These are phyloP conservation scores for Hordeum pubiflorum DNA, from an alignment of 202 grass and related monocot species.

Conservation along the genomic window DNA sequence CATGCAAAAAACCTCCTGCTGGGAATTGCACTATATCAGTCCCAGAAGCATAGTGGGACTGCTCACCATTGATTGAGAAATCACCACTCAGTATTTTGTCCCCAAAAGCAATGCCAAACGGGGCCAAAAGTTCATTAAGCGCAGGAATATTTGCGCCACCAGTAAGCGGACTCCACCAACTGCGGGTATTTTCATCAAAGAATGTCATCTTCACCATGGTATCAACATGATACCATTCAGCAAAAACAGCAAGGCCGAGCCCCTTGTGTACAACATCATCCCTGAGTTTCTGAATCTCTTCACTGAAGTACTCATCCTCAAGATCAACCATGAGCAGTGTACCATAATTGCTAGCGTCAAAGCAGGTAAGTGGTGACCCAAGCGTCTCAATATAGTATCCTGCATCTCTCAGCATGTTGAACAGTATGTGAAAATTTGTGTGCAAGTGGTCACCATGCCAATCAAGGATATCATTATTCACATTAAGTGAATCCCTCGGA, in stretches of 20 bases:
- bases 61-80: conserved; percentile 92
- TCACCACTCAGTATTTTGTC: conserved; percentile 87
- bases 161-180: conserved; percentile 98
- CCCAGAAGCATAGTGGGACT: conserved; percentile 92
- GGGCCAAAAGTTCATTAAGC: conserved; percentile 83
- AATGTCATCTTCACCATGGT: conserved; percentile 98
- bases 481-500: conserved; percentile 96
- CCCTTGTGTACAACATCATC: conserved; percentile 82
- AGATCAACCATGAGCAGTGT: conserved; percentile 96
- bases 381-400: conserved; percentile 87
- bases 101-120: conserved; percentile 88
- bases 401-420: conserved; percentile 93
- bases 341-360: conserved; percentile 85
- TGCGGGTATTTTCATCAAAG: conserved; percentile 98
- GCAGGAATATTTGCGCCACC: conserved; percentile 95
- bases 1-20: conserved; percentile 73
- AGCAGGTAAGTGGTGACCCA: conserved; percentile 92
- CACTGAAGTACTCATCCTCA: conserved; percentile 87
- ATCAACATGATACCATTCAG: conserved; percentile 97
- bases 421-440: conserved; percentile 96
- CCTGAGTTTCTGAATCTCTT: conserved; percentile 91
- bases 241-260: conserved; percentile 80
- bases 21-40: conserved; percentile 96
- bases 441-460: conserved; percentile 99
- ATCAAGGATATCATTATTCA: conserved; percentile 96